A percentile compares a stretch with the other conserved stretches of the same genome.
These are phyloP conservation scores for Dichotomopilus funicola DNA, from an alignment of 2,329 filamentous ascomycete species.

Conservation along the genomic window DNA sequence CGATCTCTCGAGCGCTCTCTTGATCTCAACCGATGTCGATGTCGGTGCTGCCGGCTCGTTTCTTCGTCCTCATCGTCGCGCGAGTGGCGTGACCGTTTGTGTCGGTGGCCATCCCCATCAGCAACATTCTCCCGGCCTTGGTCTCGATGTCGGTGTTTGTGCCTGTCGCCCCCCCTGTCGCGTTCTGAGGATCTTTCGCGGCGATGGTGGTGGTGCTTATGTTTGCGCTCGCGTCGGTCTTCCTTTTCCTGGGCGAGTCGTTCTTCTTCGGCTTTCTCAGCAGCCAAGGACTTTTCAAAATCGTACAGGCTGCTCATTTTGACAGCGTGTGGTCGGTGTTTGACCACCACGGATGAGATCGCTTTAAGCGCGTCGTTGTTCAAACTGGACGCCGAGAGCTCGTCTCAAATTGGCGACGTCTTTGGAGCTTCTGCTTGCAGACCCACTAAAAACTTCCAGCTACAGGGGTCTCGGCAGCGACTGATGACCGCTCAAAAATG, in stretches of 20 bases:
- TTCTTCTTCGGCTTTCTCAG: slow-evolving; percentile 29
- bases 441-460: too few species aligned
- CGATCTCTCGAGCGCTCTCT: slow-evolving; percentile 22
- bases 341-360: neutral
- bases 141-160: slow-evolving; percentile 27
- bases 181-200: slow-evolving; percentile 27
- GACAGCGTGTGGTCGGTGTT: neutral
- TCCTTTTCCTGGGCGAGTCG: slow-evolving; percentile 23
- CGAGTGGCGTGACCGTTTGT: slow-evolving; percentile 58
- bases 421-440: too few species aligned
- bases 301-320: slow-evolving; percentile 28
- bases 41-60: slow-evolving; percentile 16
- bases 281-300: slow-evolving; percentile 36
- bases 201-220: slow-evolving; percentile 26
- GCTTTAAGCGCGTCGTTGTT: neutral
- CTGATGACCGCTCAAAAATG: too few species aligned
- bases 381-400: neutral
- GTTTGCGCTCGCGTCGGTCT: slow-evolving; percentile 26
- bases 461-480: too few species aligned
- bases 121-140: slow-evolving; percentile 31
- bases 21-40: slow-evolving; percentile 43
- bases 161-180: slow-evolving; percentile 10
- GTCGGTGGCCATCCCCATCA: slow-evolving; percentile 48
- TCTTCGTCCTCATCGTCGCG: slow-evolving; percentile 39
- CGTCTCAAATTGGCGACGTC: too few species aligned